Conservation (phyloP, 1,139 yeast genomes). For the Candida sp. region DNA sequence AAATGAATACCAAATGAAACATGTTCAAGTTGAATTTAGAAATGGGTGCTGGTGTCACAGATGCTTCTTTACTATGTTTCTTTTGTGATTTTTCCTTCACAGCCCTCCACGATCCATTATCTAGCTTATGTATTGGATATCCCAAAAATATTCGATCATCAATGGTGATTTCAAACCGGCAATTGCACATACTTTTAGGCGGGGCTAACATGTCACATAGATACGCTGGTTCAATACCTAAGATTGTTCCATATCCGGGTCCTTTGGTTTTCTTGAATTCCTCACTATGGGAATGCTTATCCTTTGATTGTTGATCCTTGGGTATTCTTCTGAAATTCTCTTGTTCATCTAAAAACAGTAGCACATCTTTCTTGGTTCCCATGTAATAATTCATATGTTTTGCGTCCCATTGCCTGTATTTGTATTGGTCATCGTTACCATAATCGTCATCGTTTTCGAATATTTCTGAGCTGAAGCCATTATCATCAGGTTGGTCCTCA, state of each 20-base stretch:
- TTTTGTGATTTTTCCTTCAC: slow-evolving; percentile 7
- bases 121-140: slow-evolving; percentile 76
- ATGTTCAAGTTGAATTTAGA: slow-evolving; percentile 45
- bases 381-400: slow-evolving; percentile 32
- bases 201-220: slow-evolving; percentile 83
- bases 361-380: slow-evolving; percentile 38
- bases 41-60: slow-evolving; percentile 10
- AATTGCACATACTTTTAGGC: slow-evolving; percentile 78
- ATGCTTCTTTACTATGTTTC: slow-evolving; percentile 7
- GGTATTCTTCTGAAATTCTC: slow-evolving; percentile 20
- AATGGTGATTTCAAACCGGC: slow-evolving; percentile 80
- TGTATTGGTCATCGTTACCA: slow-evolving; percentile 18
- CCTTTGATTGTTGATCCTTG: slow-evolving; percentile 9
- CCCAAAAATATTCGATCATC: slow-evolving; percentile 85
- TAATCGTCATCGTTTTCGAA: slow-evolving; percentile 15
- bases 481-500: slow-evolving; percentile 13
- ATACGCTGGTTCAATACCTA: slow-evolving; percentile 79
- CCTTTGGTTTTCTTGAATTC: not conserved
- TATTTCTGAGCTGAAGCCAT: slow-evolving; percentile 10
- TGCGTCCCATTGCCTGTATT: slow-evolving; percentile 28
- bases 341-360: slow-evolving; percentile 38
- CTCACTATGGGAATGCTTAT: slow-evolving; percentile 3
- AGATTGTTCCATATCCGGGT: slow-evolving; percentile 21
- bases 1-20: slow-evolving; percentile 86
- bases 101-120: slow-evolving; percentile 73